Conservation (phyloP, 495 filamentous ascomycete species). For the Xylaria longipes region DNA sequence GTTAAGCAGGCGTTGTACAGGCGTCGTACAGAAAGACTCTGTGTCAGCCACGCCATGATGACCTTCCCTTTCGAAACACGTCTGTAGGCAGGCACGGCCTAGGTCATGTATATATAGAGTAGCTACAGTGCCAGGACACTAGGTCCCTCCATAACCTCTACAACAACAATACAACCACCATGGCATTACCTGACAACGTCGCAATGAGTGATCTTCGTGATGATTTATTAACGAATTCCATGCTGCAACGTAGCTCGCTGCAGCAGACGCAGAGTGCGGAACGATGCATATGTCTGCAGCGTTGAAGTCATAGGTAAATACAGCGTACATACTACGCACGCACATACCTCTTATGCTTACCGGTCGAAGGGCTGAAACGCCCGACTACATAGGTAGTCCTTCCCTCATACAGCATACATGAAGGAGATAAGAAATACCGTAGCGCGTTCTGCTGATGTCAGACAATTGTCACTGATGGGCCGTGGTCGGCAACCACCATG, state of each 20-base stretch:
- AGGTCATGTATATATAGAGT: too few species aligned
- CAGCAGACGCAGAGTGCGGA: slow-evolving; percentile 20
- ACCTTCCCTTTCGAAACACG: slow-evolving; percentile 23
- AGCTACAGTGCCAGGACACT: too few species aligned
- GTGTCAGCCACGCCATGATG: slow-evolving; percentile 7
- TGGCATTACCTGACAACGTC: too few species aligned
- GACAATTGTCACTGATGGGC: slow-evolving; percentile 6
- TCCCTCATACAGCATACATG: slow-evolving; percentile 6
- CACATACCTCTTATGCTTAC: slow-evolving; percentile 3
- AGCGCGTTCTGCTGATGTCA: slow-evolving; percentile 25
- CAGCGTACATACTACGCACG: background rate
- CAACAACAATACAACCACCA: too few species aligned
- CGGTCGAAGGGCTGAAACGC: slow-evolving; percentile 15
- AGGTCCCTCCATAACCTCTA: too few species aligned
- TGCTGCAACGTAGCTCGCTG: slow-evolving; percentile 13
- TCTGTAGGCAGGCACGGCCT: too few species aligned
- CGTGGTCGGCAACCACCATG: background rate
- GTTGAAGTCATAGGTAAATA: background rate
- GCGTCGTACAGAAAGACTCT: background rate
- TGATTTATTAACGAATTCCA: slow-evolving; percentile 9
- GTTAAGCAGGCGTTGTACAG: background rate
- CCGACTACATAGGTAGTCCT: slow-evolving; percentile 10
- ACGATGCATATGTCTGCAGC: slow-evolving; percentile 12
- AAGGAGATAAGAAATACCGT: background rate
- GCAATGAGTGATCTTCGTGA: slow-evolving; percentile 15